Evolutionary conservation across 2,329 filamentous ascomycete species (phyloP), one percentile per base, ranked within the genome.

Genomic region (Hypoxylon sp.): DNA sequence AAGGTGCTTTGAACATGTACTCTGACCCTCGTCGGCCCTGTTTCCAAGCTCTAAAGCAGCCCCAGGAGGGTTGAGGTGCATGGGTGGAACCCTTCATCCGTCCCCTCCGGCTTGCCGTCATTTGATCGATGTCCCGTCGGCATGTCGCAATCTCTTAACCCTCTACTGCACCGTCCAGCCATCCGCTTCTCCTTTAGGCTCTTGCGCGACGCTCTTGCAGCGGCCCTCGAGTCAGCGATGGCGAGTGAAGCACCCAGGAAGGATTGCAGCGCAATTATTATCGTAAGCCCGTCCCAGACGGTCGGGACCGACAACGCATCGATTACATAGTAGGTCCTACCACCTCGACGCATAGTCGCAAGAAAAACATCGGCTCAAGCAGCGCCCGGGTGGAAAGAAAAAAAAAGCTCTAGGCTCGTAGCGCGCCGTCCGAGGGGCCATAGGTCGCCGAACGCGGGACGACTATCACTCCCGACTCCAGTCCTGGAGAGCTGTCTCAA

Each of bases 121-220:
- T 65, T 65, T 67, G 64, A 61, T 65, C 57, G 46, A 62, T 61
- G 51, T 51, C 46, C 67, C 61, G 67, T 67, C 64, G 67, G 64
- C 64, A 67, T 67, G 67, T 69, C 61, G 64, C 58, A 67, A 67
- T 69, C 58, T 69, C 54, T 61, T 67, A 26, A 42, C 64, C 54
- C 40, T 49, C 36, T 40, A 22, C 54, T 63, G 61, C 53, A 60
- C 22, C 54, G 52, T 54, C 57, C 33, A 63, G 55, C 59, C 52
- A 66, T 62, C 67, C 64, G 67, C 64, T 67, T 69, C 61, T 57
- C 61, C 46, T 61, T 65, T 65, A 6, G 61, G 66, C 53, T 67
- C 53, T 40, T 67, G 50, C 58, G 46, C 54, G 61, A 52, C 67
- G 52, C 48, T 58, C 48, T 11, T 61, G 54, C 51, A 30, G 20